Conservation (phyloP, 345 rosid genomes). For the Aurinia saxatilis region DNA sequence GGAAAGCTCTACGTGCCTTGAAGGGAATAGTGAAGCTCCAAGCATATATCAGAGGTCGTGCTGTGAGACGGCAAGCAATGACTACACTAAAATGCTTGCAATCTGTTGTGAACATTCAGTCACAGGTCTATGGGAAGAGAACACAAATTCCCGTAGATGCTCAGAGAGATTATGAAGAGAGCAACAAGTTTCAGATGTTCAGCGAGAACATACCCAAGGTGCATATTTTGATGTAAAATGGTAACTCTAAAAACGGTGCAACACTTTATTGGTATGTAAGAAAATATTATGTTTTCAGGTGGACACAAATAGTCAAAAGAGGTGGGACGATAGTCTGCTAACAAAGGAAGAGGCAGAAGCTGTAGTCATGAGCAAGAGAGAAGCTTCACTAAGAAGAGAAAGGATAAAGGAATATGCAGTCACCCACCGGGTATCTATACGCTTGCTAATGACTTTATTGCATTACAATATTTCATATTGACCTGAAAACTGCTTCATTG, state of each 20-base stretch:
- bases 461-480: slow-evolving; percentile 8
- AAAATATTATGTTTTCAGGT: slow-evolving; percentile 37
- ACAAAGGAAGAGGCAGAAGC: slow-evolving; percentile 76
- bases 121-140: slow-evolving; percentile 56
- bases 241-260: neutral
- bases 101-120: slow-evolving; percentile 73
- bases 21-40: slow-evolving; percentile 93
- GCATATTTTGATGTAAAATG: neutral
- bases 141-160: slow-evolving; percentile 32
- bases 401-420: slow-evolving; percentile 55
- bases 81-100: slow-evolving; percentile 75
- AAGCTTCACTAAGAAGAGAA: slow-evolving; percentile 61
- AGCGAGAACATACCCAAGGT: slow-evolving; percentile 58
- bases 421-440: slow-evolving; percentile 52
- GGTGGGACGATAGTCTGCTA: slow-evolving; percentile 82
- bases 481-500: neutral
- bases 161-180: slow-evolving; percentile 34
- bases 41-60: slow-evolving; percentile 74
- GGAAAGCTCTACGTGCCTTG: slow-evolving; percentile 80
- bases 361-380: slow-evolving; percentile 54
- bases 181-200: slow-evolving; percentile 36
- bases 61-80: slow-evolving; percentile 77
- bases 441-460: neutral
- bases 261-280: neutral
- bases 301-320: slow-evolving; percentile 52